phyloP scores from a whole-genome alignment of 179 eudicot species.

The Actinidia arguta region DNA sequence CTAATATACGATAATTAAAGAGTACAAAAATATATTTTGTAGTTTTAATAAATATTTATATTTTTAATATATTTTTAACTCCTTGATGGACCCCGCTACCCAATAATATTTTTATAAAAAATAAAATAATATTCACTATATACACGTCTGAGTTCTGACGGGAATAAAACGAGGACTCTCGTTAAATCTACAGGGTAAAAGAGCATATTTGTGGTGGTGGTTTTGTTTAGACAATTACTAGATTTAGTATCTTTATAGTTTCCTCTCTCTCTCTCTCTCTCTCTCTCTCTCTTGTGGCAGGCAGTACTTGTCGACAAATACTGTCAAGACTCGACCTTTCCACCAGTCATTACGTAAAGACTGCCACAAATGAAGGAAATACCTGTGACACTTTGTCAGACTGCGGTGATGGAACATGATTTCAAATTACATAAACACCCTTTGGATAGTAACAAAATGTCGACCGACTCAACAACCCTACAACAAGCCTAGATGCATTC shows the following conservation, averaged over 20 bases:
- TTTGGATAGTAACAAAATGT: not conserved
- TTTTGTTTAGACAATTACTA: not conserved
- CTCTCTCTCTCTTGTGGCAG: not conserved
- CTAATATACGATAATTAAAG: no score
- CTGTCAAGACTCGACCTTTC: not conserved
- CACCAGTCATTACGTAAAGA: not conserved
- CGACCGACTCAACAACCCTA: no score
- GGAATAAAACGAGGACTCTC: not conserved
- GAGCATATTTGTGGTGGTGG: not conserved
- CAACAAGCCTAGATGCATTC: no score
- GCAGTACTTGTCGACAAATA: not conserved
- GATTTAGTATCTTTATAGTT: not conserved
- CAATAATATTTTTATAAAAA: no score
- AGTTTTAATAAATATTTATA: not conserved
- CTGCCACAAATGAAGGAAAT: no score
- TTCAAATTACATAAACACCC: constrained; percentile 20
- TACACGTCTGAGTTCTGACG: no score
- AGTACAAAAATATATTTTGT: no score
- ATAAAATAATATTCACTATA: no score
- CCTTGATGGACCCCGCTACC: not conserved
- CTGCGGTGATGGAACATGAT: not conserved
- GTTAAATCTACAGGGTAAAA: no score
- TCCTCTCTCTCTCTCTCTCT: not conserved
- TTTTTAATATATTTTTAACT: not conserved
- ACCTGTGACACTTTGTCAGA: no score